Evolutionary conservation across 257 asterid species (phyloP).

Genomic region (Striga asiatica): DNA sequence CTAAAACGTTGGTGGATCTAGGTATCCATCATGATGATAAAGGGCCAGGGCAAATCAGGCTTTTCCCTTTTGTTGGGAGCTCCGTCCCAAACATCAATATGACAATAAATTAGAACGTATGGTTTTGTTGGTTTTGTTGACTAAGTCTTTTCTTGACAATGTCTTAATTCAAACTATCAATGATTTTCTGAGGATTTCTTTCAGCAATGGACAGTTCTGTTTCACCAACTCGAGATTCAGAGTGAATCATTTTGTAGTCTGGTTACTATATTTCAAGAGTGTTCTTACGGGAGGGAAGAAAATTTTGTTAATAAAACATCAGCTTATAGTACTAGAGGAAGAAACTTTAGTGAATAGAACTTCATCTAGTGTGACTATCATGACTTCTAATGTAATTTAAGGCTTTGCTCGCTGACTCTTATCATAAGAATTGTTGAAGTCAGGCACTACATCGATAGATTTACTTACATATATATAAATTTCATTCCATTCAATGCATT

Average conservation of each 20-base stretch:
- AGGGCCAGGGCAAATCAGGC: conserved; percentile 53
- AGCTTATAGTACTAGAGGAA: no score
- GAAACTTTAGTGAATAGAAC: neutral
- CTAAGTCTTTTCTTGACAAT: neutral
- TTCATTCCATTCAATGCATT: no score
- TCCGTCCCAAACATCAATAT: conserved; percentile 70
- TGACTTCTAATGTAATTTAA: neutral
- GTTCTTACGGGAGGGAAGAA: neutral
- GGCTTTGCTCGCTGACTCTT: neutral
- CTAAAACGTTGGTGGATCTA: no score
- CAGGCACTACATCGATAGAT: neutral
- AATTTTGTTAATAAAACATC: no score
- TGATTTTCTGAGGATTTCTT: neutral
- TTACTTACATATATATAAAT: no score
- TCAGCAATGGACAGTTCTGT: neutral
- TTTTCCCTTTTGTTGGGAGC: conserved; percentile 88
- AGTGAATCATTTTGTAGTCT: conserved; percentile 1
- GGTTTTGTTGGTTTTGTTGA: conserved; percentile 25
- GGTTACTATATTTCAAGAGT: neutral
- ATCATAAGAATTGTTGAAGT: conserved; percentile 4
- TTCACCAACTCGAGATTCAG: neutral
- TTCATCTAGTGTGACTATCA: no score
- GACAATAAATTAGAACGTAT: conserved; percentile 89
- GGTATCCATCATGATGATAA: no score
- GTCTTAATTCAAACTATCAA: neutral